Percentiles rank a stretch among this genome's conserved stretches.
Conservation (phyloP, 2,329 filamentous ascomycete species). For the Colletotrichum abscissum region DNA sequence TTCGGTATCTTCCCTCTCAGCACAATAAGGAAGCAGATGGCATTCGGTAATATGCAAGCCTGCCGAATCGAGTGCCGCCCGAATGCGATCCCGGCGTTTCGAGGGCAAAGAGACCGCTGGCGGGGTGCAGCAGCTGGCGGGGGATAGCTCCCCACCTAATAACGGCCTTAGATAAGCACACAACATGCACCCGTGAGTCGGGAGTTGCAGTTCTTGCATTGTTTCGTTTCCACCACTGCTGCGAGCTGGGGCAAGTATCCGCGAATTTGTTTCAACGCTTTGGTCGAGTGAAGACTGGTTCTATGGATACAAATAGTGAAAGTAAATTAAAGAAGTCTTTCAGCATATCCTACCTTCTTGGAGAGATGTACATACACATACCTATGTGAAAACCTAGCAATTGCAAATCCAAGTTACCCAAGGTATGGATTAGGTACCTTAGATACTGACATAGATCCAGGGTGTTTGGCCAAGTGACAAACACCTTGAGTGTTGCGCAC, state of each 20-base stretch:
- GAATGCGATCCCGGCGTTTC: conserved; percentile 7
- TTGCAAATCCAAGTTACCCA: background rate
- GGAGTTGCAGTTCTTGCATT: background rate
- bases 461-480: too few relatives aligned
- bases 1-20: background rate
- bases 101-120: background rate
- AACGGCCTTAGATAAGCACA: background rate
- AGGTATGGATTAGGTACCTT: background rate
- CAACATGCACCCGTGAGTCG: background rate
- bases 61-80: background rate
- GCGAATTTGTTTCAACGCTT: background rate
- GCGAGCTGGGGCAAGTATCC: background rate
- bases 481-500: too few relatives aligned
- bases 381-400: too few relatives aligned
- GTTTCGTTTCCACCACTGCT: background rate
- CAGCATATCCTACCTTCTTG: too few relatives aligned
- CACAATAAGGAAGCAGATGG: background rate
- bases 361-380: too few relatives aligned
- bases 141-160: conserved; percentile 26
- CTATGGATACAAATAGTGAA: background rate
- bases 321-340: background rate
- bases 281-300: background rate
- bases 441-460: too few relatives aligned
- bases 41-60: background rate
- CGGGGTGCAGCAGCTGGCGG: conserved; percentile 29